Percentiles rank a stretch among this genome's conserved stretches.
These are phyloP conservation scores for Trametes maxima DNA, from an alignment of 768 basidiomycete species.

Conservation along the genomic window DNA sequence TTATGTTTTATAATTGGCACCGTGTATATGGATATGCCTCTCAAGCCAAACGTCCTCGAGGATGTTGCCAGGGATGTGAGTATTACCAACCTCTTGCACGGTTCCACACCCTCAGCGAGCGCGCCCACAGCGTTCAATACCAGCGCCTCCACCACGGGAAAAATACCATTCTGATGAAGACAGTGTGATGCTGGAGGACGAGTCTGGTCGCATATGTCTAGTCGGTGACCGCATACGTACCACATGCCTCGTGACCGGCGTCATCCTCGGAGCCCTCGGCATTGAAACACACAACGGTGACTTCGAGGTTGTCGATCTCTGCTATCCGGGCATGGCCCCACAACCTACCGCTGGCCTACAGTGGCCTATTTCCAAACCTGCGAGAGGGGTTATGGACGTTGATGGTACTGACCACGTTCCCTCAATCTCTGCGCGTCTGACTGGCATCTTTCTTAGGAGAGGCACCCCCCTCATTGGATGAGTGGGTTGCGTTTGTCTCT, in stretches of 20 bases:
- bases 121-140: slow-evolving; percentile 74
- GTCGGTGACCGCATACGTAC: slow-evolving; percentile 72
- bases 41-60: slow-evolving; percentile 97
- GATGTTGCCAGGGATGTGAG: slow-evolving; percentile 92
- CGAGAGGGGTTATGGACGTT: slow-evolving; percentile 59
- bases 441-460: not conserved
- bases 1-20: slow-evolving; percentile 94
- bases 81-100: slow-evolving; percentile 13
- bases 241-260: slow-evolving; percentile 81
- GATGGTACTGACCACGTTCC: slow-evolving; percentile 50
- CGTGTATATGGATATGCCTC: slow-evolving; percentile 97
- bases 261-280: slow-evolving; percentile 88
- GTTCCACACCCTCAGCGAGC: not conserved
- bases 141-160: slow-evolving; percentile 71
- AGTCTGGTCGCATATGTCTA: slow-evolving; percentile 88
- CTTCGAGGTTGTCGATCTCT: slow-evolving; percentile 91
- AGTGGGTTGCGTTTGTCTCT: slow-evolving; percentile 85
- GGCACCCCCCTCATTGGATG: slow-evolving; percentile 42
- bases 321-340: slow-evolving; percentile 81
- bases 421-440: not conserved
- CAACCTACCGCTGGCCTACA: slow-evolving; percentile 41
- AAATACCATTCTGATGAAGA: slow-evolving; percentile 84
- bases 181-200: slow-evolving; percentile 90
- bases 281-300: slow-evolving; percentile 88
- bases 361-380: slow-evolving; percentile 21